Percentiles rank a stretch among this genome's conserved stretches.
phyloP scores from a whole-genome alignment of 78 protist species.

The Monosiga brevicollis region DNA sequence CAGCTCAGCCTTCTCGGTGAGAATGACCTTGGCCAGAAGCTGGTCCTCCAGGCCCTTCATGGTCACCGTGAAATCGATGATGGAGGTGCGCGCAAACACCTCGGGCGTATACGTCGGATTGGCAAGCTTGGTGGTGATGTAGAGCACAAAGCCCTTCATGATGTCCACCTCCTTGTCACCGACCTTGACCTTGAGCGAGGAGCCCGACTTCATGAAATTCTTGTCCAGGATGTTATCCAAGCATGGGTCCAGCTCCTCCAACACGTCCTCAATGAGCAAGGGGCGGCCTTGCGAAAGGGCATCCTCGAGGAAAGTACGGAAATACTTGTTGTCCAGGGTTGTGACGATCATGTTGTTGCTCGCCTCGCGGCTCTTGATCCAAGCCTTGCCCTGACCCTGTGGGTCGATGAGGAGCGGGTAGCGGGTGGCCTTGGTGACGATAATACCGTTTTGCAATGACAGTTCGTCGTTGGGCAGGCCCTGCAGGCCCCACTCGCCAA shows the following conservation, averaged over 20 bases:
- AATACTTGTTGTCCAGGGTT: constrained; percentile 27
- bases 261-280: constrained; percentile 65
- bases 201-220: constrained; percentile 50
- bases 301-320: constrained; percentile 56
- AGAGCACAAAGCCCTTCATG: constrained; percentile 29
- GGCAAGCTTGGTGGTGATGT: constrained; percentile 65
- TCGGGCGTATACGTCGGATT: constrained; percentile 88
- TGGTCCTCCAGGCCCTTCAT: constrained; percentile 77
- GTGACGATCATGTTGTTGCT: constrained; percentile 30
- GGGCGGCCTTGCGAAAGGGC: constrained; percentile 50
- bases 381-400: constrained; percentile 74
- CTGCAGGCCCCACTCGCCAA: constrained; percentile 77
- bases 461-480: constrained; percentile 85
- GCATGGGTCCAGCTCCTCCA: constrained; percentile 67
- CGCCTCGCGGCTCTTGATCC: constrained; percentile 63
- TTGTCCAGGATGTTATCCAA: constrained; percentile 80
- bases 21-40: constrained; percentile 68
- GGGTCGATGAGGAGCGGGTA: constrained; percentile 88
- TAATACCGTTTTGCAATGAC: constrained; percentile 82
- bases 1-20: constrained; percentile 64
- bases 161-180: constrained; percentile 71
- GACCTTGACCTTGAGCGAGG: constrained; percentile 29
- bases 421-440: constrained; percentile 48
- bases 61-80: constrained; percentile 83
- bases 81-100: constrained; percentile 53